Base-by-base conservation (phyloP, 805 yeast species). In the Candida montana region DNA sequence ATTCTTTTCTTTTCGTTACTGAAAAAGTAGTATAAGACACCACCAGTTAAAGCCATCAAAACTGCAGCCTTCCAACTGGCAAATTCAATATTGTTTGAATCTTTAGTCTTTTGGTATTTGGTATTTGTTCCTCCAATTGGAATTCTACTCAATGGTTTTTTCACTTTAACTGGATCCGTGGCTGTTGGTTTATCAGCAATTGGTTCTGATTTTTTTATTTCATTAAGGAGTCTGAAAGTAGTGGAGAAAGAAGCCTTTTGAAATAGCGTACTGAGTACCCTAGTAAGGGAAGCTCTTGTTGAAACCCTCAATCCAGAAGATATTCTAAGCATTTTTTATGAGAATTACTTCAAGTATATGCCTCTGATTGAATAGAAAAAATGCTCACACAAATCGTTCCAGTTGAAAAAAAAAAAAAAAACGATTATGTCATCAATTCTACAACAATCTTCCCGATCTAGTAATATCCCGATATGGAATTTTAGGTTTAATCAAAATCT, bases 41-140 rank as follows among this genome's bases (percentile, higher is more conserved):
- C 82, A 21, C 96, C 97, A 16, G 79, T 79, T 0, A 71, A 68
- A 2, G 84, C 44, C 57, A 90, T 74, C 21, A 88, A 56, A 2
- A 77, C 62, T 15, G 85, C 79, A 1, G 95, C 89, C 55, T 84
- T 85, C 95, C 97, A 88, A 8, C 89, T 74, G 10, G 91, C 76
- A 63, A 82, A 83, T 54, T 86, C 95, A 42, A 84, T 71, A 31
- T 77, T 68, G 11, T 64, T 62, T 3, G 70, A 61, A 43, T 60
- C 64, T 45, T 67, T 62, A 39, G 67, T 51, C 46, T 55, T 47
- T 43, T 52, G 55, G 34, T 52, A 42, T 34, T 63, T 43, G 4
- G 64, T 59, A 11, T 59, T 52, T 2, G 71, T 40, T 2, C 80
- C 82, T 8, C 95, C 95, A 46, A 88, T 72, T 11, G 93, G 89